phyloP scores from a whole-genome alignment of 371 early-diverging fungal species.

The Mortierella sp. region DNA sequence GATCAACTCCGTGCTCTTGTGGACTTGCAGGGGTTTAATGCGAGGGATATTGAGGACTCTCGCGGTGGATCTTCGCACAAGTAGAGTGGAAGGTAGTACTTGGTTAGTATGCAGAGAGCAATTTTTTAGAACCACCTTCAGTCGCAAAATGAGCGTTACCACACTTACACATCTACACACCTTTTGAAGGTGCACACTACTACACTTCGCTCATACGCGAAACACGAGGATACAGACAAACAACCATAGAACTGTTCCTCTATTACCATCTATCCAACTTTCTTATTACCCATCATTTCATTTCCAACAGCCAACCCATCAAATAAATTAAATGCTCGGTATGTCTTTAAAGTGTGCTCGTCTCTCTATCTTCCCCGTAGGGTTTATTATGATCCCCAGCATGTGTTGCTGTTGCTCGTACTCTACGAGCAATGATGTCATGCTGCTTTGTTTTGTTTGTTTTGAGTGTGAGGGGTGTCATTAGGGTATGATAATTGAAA shows the following conservation, averaged over 20 bases:
- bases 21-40: slow-evolving; percentile 41
- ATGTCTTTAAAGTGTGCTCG: neutral
- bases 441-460: neutral
- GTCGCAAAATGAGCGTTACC: neutral
- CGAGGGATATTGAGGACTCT: slow-evolving; percentile 24
- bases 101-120: neutral
- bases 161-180: neutral
- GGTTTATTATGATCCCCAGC: neutral
- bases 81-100: neutral
- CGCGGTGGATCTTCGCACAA: slow-evolving; percentile 4
- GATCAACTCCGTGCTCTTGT: slow-evolving; percentile 34
- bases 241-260: slow-evolving; percentile 6
- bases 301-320: neutral
- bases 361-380: neutral
- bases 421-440: neutral
- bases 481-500: neutral
- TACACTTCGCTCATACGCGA: neutral
- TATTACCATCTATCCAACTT: neutral
- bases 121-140: neutral
- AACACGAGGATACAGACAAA: neutral
- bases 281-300: neutral
- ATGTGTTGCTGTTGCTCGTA: neutral
- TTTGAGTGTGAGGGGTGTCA: neutral
- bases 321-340: neutral
- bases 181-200: neutral